Evolutionary conservation across 164 flowering plant genomes (phyloP).

Genomic region (Berberis thunbergii): DNA sequence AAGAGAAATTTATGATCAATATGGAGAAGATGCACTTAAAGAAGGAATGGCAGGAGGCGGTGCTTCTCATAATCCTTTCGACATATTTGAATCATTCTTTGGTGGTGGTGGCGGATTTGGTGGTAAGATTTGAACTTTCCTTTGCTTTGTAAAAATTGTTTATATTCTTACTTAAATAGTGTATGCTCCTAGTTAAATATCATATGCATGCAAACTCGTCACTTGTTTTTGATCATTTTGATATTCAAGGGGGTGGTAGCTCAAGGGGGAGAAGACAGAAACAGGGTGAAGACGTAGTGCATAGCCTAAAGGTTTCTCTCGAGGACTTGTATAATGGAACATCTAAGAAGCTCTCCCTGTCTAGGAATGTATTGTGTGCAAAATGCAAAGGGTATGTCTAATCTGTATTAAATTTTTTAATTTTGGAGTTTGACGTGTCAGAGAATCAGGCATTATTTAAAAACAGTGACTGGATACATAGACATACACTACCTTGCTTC

Average conservation of each 20-base stretch:
- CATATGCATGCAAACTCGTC: background rate
- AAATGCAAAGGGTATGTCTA: slow-evolving; percentile 56
- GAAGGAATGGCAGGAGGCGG: slow-evolving; percentile 62
- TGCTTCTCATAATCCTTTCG: slow-evolving; percentile 40
- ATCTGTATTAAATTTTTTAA: background rate
- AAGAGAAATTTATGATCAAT: slow-evolving; percentile 54
- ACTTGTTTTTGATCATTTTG: background rate
- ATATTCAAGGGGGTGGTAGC: slow-evolving; percentile 6
- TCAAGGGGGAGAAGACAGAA: slow-evolving; percentile 11
- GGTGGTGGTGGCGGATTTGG: slow-evolving; percentile 25
- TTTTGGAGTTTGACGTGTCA: slow-evolving; percentile 18
- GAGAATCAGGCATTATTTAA: background rate
- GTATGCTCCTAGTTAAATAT: background rate
- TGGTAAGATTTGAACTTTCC: slow-evolving; percentile 2
- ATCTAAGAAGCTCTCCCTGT: slow-evolving; percentile 52
- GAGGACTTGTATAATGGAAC: slow-evolving; percentile 65
- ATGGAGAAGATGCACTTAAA: slow-evolving; percentile 67
- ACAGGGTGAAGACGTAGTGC: slow-evolving; percentile 60
- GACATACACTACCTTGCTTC: too few relatives aligned
- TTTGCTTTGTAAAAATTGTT: background rate
- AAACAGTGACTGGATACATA: too few relatives aligned
- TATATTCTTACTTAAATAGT: background rate
- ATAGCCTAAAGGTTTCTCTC: slow-evolving; percentile 47
- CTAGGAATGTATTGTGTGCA: slow-evolving; percentile 40
- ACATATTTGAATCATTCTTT: slow-evolving; percentile 51